Base-by-base conservation (phyloP, 2,329 filamentous ascomycete species). In the Calycina herbarum region DNA sequence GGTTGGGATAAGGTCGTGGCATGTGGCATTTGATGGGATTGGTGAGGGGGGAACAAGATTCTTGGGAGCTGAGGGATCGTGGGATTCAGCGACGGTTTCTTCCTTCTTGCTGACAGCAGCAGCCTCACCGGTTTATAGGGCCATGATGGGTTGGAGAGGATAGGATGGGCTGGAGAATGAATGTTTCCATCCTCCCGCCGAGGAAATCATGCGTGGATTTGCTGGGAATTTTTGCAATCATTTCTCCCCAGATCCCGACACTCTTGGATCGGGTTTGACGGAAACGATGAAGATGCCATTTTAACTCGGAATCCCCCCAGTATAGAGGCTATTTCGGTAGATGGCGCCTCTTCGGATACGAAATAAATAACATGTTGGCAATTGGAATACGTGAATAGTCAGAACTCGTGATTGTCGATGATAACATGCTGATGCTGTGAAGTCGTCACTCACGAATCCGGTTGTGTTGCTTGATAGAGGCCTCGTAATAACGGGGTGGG, bases 51-150 rank as follows among this genome's bases (percentile, higher is more conserved):
- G 48, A 24, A 27, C 27, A 27, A 27, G n/a, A 40, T 54, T 54
- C 45, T 51, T 51, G 45, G 45, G 20, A 51, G 45, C 20, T 27
- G 48, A 54, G 48, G 48, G 48, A 54, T 54, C 48, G 20, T 54
- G 20, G 20, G 48, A 54, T 54, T 54, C 10, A 20, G 45, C n/a
- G 48, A 54, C 48, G 4, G 13, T 13, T 54, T 54, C 17, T 45
- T n/a, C 15, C 11, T 10, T 7, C 1, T 48, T 20, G 42, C 17
- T 20, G n/a, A 20, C 11, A 13, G 20, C 20, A 8, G 10, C 24
- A 13, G 48, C 48, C 20, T 54, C 48, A 54, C 17, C 7, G 4
- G 20, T 54, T 15, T 13, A 24, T 54, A 5, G 20, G n/a, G 31
- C 5, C 27, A 8, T 54, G 20, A 24, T 27, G 8, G n/a, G 48